Base-by-base conservation (phyloP, 768 basidiomycete genomes). In the Saitozyma podzolica region DNA sequence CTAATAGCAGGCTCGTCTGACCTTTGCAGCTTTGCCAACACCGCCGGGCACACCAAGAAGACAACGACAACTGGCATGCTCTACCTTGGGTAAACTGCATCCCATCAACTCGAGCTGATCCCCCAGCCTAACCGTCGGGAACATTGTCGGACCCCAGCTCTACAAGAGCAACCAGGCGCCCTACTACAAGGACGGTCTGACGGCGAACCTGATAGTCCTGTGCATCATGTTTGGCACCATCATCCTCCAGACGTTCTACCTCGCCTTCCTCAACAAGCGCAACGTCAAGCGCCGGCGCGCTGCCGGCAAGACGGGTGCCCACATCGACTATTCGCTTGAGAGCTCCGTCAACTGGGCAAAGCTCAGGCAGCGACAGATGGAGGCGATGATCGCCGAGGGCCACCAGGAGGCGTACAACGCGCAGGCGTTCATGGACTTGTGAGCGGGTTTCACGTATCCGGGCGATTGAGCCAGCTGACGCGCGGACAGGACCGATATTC, bases 31-130 rank as follows among this genome's bases (percentile, higher is more conserved):
- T n/a, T n/a, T n/a, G n/a, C n/a, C n/a, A n/a, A n/a, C n/a, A n/a
- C n/a, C n/a, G n/a, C n/a, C 2, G 69, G 65, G 6, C 64, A 68
- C 42, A 71, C 67, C 49, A 72, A 72, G 47, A 72, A 72, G 59
- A 72, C 70, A 3, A 66, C 64, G 0, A 72, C 65, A 8, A 68
- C 70, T 0, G 70, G 63, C 17, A 68, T 65, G 59, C 51, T 72
- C 10, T 68, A 59, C 45, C 53, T 68, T 17, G 70, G 64, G 10
- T n/a, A n/a, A n/a, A n/a, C 40, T 68, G 6, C 51, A 52, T 39
- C 40, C 53, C 19, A 67, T 67, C 11, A 72, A n/a, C n/a, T n/a
- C n/a, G n/a, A n/a, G n/a, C n/a, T n/a, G n/a, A n/a, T n/a, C n/a
- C n/a, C n/a, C n/a, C n/a, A n/a, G n/a, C n/a, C n/a, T n/a, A n/a